A percentile compares a stretch with the other conserved stretches of the same genome.
Conservation (phyloP, 116 monocot species). For the Thalassia testudinum region DNA sequence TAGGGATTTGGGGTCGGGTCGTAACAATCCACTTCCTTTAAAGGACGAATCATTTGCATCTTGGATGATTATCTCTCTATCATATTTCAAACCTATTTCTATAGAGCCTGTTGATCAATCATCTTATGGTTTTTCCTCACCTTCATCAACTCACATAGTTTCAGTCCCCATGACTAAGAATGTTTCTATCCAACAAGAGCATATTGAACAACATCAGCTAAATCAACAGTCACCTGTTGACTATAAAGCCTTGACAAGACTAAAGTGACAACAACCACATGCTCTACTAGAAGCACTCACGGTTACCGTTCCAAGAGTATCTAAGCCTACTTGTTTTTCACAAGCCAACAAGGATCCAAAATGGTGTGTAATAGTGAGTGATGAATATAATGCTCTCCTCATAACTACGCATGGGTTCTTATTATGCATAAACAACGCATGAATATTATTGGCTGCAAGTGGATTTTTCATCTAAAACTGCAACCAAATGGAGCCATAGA, state of each 20-base stretch:
- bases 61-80: background rate
- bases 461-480: background rate
- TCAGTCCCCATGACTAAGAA: background rate
- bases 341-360: background rate
- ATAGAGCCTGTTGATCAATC: no score
- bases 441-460: background rate
- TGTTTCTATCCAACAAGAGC: background rate
- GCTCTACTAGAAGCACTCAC: background rate
- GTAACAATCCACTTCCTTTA: no score
- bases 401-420: background rate
- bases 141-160: no score
- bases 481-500: background rate
- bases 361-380: background rate
- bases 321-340: background rate
- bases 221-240: background rate
- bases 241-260: background rate
- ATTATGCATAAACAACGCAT: background rate
- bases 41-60: background rate
- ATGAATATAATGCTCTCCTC: background rate
- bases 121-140: background rate
- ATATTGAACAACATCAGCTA: background rate
- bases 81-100: background rate
- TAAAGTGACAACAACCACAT: background rate
- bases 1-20: no score
- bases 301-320: background rate